Evolutionary conservation across 2,329 filamentous ascomycete species (phyloP).

Genomic region (Mycosphaerella arachidis): DNA sequence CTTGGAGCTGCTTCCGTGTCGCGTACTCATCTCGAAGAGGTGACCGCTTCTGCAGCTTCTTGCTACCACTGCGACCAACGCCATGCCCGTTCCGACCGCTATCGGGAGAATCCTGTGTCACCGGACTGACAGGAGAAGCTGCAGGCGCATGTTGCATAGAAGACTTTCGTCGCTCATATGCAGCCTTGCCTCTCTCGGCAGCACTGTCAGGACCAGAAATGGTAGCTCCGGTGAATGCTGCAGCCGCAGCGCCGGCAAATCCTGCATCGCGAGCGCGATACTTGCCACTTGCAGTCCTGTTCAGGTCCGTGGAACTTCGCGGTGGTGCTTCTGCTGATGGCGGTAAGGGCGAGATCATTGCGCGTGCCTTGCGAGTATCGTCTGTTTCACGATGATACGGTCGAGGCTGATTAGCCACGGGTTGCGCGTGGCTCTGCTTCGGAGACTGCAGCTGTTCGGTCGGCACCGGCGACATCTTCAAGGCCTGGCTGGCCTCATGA

Average conservation of each 20-base stretch:
- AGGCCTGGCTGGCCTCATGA: conserved; percentile 18
- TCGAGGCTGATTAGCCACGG: conserved; percentile 11
- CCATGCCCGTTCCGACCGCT: conserved; percentile 8
- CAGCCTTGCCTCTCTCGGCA: conserved; percentile 29
- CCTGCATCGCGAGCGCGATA: conserved; percentile 32
- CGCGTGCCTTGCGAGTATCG: background rate
- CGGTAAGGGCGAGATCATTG: background rate
- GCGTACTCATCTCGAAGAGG: conserved; percentile 11
- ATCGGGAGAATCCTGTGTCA: conserved; percentile 14
- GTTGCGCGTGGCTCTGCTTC: conserved; percentile 1
- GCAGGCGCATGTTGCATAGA: conserved; percentile 14
- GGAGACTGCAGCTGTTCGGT: background rate
- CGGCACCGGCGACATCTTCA: conserved; percentile 13
- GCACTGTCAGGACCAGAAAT: conserved; percentile 16
- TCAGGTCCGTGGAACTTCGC: conserved; percentile 11
- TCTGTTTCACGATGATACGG: conserved; percentile 10
- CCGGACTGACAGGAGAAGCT: conserved; percentile 20
- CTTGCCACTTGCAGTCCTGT: conserved; percentile 20
- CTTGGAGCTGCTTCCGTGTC: conserved; percentile 35
- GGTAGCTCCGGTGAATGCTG: conserved; percentile 13
- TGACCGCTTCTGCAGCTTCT: conserved; percentile 28
- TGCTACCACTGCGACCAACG: conserved; percentile 34
- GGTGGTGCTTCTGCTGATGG: background rate
- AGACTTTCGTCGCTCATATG: conserved; percentile 29
- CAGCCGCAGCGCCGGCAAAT: conserved; percentile 30